A percentile compares a stretch with the other conserved stretches of the same genome.
Evolutionary conservation across 305 asterid species (phyloP).

Genomic region (Euphrasia arctica): DNA sequence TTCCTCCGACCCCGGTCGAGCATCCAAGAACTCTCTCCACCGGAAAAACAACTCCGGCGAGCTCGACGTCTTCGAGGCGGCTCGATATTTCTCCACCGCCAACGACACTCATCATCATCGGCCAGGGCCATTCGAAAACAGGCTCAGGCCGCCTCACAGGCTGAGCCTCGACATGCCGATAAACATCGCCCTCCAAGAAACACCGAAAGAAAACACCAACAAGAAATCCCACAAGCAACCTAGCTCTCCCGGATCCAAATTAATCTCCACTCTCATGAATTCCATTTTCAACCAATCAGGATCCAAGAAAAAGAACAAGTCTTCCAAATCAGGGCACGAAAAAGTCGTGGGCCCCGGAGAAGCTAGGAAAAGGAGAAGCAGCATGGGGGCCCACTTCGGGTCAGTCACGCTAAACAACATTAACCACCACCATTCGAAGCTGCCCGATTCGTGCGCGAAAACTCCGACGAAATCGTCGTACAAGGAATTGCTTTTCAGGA

Average conservation of each 20-base stretch:
- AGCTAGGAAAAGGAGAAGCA: slow-evolving; percentile 66
- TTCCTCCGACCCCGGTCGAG: slow-evolving; percentile 24
- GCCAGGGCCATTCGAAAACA: too few species aligned
- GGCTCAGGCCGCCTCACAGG: too few species aligned
- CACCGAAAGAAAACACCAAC: slow-evolving; percentile 18
- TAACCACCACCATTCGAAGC: too few species aligned
- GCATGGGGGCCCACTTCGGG: slow-evolving; percentile 55
- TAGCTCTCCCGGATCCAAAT: slow-evolving; percentile 47
- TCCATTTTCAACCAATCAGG: slow-evolving; percentile 42
- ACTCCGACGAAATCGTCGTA: too few species aligned
- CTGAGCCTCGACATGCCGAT: slow-evolving; percentile 61
- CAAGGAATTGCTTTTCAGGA: too few species aligned
- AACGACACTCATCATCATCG: slow-evolving; percentile 22
- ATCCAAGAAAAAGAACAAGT: slow-evolving; percentile 38
- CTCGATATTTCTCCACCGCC: slow-evolving; percentile 62
- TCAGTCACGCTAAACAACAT: slow-evolving; percentile 17
- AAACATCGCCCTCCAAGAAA: slow-evolving; percentile 6
- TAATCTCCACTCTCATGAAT: slow-evolving; percentile 39
- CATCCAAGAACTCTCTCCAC: slow-evolving; percentile 35
- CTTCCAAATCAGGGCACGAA: slow-evolving; percentile 25
- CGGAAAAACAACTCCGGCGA: slow-evolving; percentile 63
- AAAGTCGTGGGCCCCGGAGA: slow-evolving; percentile 33
- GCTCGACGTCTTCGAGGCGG: slow-evolving; percentile 88
- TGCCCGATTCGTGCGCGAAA: too few species aligned
- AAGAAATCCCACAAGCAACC: slow-evolving; percentile 44